These are phyloP conservation scores for Fusarium verrucosum DNA, from an alignment of 2,329 filamentous ascomycete species.

Conservation along the genomic window DNA sequence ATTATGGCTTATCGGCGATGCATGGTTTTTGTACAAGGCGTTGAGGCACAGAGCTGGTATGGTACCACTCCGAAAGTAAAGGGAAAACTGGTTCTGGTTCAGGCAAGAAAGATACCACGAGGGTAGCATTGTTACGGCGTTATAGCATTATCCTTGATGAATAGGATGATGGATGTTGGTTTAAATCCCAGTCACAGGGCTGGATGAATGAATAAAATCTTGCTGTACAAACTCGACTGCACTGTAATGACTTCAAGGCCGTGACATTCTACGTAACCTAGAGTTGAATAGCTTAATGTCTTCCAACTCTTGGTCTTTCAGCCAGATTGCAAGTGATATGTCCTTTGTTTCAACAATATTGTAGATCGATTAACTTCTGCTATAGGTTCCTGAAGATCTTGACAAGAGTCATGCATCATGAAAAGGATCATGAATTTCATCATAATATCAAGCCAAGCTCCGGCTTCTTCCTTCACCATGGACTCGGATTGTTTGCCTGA, in stretches of 20 bases:
- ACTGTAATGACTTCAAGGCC: not conserved
- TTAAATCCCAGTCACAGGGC: not conserved
- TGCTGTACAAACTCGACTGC: not conserved
- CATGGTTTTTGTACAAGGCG: conserved; percentile 30
- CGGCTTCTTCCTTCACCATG: not conserved
- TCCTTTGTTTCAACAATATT: not conserved
- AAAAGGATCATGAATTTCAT: not conserved
- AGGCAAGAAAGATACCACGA: conserved; percentile 42
- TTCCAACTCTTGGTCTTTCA: not conserved
- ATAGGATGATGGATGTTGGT: not conserved
- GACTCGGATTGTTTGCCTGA: not conserved
- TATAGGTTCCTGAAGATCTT: too few species aligned
- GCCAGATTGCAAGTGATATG: not conserved
- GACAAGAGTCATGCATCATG: too few species aligned
- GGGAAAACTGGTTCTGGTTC: conserved; percentile 32
- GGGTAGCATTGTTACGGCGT: conserved; percentile 35
- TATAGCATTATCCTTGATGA: conserved; percentile 19
- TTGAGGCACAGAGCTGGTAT: conserved; percentile 23
- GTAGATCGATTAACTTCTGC: too few species aligned
- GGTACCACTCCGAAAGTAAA: conserved; percentile 11
- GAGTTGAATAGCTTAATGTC: not conserved
- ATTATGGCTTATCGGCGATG: conserved; percentile 9
- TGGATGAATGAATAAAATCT: conserved; percentile 9
- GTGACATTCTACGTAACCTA: not conserved
- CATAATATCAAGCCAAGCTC: too few species aligned